phyloP scores from a whole-genome alignment of 495 filamentous ascomycete genomes.

The Penicillium tannophilum region DNA sequence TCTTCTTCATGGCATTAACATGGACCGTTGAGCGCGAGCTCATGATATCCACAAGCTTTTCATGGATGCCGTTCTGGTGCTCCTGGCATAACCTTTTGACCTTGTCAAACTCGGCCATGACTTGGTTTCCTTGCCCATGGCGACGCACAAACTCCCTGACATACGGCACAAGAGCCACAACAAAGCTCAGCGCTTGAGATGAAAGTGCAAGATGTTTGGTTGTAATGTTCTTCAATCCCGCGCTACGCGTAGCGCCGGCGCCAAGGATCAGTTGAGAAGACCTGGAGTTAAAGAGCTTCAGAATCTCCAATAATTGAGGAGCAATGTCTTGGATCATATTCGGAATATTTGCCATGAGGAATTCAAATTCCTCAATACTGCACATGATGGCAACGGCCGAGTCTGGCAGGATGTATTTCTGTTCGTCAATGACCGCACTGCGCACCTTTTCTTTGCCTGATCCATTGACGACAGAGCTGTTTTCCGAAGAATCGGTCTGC shows the following conservation, averaged over 20 bases:
- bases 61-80: constrained; percentile 89
- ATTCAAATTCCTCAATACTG: constrained; percentile 79
- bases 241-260: constrained; percentile 87
- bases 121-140: constrained; percentile 62
- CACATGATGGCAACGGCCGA: constrained; percentile 77
- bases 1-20: constrained; percentile 72
- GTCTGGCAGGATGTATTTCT: constrained; percentile 82
- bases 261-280: constrained; percentile 93
- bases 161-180: constrained; percentile 84
- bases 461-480: constrained; percentile 49
- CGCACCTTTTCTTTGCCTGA: constrained; percentile 67
- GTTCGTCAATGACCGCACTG: constrained; percentile 78
- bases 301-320: constrained; percentile 66
- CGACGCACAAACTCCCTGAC: constrained; percentile 88
- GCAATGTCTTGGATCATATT: constrained; percentile 86
- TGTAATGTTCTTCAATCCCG: constrained; percentile 93
- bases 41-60: constrained; percentile 97
- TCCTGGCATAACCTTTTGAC: constrained; percentile 86
- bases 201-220: constrained; percentile 94
- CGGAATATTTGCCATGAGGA: constrained; percentile 80
- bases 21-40: constrained; percentile 71
- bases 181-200: constrained; percentile 85
- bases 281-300: constrained; percentile 91
- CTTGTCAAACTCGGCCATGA: constrained; percentile 92
- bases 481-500: constrained; percentile 32